Evolutionary conservation across 2,329 filamentous ascomycete species (phyloP).

Genomic region (Graphilbum fragrans): DNA sequence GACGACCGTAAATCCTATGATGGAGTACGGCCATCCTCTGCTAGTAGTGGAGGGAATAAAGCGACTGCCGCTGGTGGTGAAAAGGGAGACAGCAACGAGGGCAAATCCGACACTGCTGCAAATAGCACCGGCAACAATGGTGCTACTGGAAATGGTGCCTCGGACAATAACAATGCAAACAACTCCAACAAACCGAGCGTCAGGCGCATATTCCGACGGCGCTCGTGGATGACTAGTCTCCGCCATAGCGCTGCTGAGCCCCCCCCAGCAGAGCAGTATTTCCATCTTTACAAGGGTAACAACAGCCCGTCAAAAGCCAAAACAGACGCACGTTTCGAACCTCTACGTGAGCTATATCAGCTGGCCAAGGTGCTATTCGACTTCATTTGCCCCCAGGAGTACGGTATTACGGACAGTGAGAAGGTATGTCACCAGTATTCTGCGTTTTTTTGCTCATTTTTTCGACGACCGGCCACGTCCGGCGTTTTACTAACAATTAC

Average conservation of each 20-base stretch:
- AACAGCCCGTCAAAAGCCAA: slow-evolving; percentile 64
- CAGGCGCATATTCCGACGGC: slow-evolving; percentile 44
- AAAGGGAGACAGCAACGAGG: background rate
- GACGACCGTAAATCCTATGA: slow-evolving; percentile 9
- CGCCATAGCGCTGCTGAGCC: slow-evolving; percentile 34
- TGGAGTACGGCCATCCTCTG: slow-evolving; percentile 1
- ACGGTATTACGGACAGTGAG: slow-evolving; percentile 88
- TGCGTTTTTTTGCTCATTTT: background rate
- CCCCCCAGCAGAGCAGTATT: slow-evolving; percentile 60
- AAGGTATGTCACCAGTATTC: slow-evolving; percentile 36
- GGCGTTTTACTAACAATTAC: slow-evolving; percentile 4
- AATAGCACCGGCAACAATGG: slow-evolving; percentile 1
- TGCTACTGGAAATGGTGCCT: background rate
- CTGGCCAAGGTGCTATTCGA: slow-evolving; percentile 93
- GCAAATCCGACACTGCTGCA: no score
- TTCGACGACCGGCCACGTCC: background rate
- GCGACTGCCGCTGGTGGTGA: background rate
- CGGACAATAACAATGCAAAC: background rate
- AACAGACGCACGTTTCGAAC: slow-evolving; percentile 72
- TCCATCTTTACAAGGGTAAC: slow-evolving; percentile 70
- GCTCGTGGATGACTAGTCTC: slow-evolving; percentile 45
- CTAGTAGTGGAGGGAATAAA: no score
- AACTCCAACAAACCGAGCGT: slow-evolving; percentile 21
- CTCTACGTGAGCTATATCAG: slow-evolving; percentile 84
- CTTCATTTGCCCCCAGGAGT: slow-evolving; percentile 97